These are phyloP conservation scores for Triticum turgidum DNA, from an alignment of 176 grass and related monocot species.

Conservation along the genomic window DNA sequence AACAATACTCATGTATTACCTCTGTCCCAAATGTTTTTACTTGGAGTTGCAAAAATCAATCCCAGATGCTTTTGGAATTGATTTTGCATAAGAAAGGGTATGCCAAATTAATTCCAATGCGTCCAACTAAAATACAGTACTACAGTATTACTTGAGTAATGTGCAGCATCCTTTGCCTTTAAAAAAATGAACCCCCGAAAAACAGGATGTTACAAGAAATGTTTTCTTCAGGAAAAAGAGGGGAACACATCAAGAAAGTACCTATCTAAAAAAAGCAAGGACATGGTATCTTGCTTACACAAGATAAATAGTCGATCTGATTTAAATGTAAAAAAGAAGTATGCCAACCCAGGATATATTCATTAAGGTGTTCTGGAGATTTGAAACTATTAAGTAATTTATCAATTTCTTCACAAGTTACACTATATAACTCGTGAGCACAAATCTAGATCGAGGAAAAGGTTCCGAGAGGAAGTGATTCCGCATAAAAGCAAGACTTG, in stretches of 20 bases:
- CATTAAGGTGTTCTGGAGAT: not conserved
- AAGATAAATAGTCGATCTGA: not conserved
- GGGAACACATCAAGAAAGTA: not conserved
- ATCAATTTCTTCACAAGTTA: not conserved
- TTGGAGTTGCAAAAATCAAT: not conserved
- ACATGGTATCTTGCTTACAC: not conserved
- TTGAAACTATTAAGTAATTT: not conserved
- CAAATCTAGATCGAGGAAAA: not conserved
- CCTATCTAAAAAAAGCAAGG: not conserved
- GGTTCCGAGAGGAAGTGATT: not conserved
- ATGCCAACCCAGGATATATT: not conserved
- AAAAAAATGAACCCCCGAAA: not conserved
- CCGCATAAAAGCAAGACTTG: conserved; percentile 16
- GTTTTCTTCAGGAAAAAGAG: not conserved
- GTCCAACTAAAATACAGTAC: not conserved
- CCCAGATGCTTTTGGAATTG: not conserved
- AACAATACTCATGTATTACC: not conserved
- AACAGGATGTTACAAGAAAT: not conserved
- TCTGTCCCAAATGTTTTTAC: not conserved
- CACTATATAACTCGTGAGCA: conserved; percentile 1
- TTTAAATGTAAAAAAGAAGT: not conserved
- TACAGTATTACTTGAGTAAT: not conserved
- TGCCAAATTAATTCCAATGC: not conserved
- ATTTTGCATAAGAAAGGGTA: not conserved
- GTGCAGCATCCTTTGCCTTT: not conserved